Percentiles rank a stretch among this genome's conserved stretches.
These are phyloP conservation scores for Chionographis japonica DNA, from an alignment of 106 monocot species.

Conservation along the genomic window DNA sequence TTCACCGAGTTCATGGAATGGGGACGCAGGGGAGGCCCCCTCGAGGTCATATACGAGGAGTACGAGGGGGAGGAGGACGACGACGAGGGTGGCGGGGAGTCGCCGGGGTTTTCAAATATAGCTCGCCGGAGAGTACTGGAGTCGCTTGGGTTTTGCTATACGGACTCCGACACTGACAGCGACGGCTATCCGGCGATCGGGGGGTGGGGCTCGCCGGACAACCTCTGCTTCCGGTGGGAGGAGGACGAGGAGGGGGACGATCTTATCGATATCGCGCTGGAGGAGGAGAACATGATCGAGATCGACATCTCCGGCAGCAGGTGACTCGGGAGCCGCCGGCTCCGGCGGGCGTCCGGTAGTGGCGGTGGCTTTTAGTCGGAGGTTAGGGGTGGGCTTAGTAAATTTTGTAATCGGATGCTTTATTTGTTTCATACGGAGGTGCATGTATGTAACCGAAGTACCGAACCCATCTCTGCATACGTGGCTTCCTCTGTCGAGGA, in stretches of 20 bases:
- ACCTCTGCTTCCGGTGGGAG: slow-evolving; percentile 8
- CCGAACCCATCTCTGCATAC: too few relatives aligned
- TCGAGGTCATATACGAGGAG: slow-evolving; percentile 61
- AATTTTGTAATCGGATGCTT: too few relatives aligned
- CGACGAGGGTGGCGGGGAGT: slow-evolving; percentile 1
- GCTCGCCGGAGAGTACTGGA: background rate
- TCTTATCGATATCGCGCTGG: slow-evolving; percentile 43
- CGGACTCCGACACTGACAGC: slow-evolving; percentile 8
- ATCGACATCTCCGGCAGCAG: slow-evolving; percentile 37
- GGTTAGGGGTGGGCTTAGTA: too few relatives aligned
- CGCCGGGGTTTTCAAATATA: slow-evolving; percentile 1
- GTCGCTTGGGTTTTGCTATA: slow-evolving; percentile 6
- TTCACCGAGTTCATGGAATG: slow-evolving; percentile 16
- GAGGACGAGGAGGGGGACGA: slow-evolving; percentile 26
- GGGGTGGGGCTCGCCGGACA: slow-evolving; percentile 6
- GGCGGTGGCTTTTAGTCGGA: too few relatives aligned
- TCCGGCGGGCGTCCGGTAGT: too few relatives aligned
- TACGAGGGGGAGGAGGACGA: slow-evolving; percentile 29
- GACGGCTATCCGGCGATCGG: background rate
- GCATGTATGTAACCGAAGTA: too few relatives aligned
- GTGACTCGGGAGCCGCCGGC: slow-evolving; percentile 3
- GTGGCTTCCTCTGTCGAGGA: too few relatives aligned
- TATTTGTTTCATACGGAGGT: too few relatives aligned
- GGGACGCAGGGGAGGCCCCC: slow-evolving; percentile 18
- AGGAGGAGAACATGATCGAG: slow-evolving; percentile 62